Conservation (phyloP, 768 basidiomycete genomes). For the Collybia nuda region DNA sequence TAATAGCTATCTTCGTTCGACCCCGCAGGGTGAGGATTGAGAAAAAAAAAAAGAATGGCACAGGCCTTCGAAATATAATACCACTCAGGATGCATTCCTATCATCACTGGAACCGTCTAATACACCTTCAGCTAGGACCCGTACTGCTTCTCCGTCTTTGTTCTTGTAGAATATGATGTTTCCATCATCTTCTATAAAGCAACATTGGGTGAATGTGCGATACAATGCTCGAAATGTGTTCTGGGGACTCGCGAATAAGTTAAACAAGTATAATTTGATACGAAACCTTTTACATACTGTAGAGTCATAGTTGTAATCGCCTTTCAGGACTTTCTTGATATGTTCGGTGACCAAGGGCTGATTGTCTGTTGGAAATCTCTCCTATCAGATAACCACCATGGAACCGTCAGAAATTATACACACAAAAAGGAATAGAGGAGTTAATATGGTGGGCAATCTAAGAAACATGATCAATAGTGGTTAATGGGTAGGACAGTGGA, state of each 20-base stretch:
- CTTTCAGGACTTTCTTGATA: constrained; percentile 51
- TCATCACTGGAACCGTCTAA: no score
- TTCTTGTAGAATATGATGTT: no score
- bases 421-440: constrained; percentile 54
- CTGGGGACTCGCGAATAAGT: constrained; percentile 20
- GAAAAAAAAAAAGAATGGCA: no score
- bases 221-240: constrained; percentile 60
- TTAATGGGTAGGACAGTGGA: background rate
- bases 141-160: no score
- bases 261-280: background rate
- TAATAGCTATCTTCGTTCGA: no score
- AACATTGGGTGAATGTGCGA: constrained; percentile 59
- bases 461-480: constrained; percentile 1
- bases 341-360: constrained; percentile 55
- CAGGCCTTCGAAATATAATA: no score
- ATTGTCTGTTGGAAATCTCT: constrained; percentile 39
- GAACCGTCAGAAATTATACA: constrained; percentile 8
- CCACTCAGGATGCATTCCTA: no score
- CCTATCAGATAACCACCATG: background rate
- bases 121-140: no score
- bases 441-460: constrained; percentile 63
- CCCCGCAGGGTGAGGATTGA: no score
- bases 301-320: constrained; percentile 62
- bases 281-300: constrained; percentile 34
- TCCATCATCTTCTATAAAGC: constrained; percentile 46